These are phyloP conservation scores for Cladophialophora psammophila DNA, from an alignment of 2,329 filamentous ascomycete species.

Conservation along the genomic window DNA sequence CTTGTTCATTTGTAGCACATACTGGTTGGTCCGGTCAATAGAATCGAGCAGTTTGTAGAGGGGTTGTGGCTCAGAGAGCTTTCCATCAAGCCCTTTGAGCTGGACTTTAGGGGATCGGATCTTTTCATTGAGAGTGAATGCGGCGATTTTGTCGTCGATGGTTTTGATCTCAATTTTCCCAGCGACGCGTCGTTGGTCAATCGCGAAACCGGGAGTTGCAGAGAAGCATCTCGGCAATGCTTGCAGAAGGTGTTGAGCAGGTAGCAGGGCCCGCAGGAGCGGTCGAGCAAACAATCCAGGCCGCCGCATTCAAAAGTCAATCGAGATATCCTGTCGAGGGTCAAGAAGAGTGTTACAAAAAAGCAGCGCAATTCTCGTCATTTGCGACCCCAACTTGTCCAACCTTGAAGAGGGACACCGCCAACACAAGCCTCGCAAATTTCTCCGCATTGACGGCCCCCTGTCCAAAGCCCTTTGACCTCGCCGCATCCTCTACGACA, in stretches of 20 bases:
- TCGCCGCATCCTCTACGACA: background rate
- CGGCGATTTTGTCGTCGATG: slow-evolving; percentile 35
- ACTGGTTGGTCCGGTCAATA: slow-evolving; percentile 59
- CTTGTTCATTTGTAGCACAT: slow-evolving; percentile 59
- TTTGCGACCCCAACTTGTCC: slow-evolving; percentile 1
- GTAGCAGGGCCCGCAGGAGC: slow-evolving; percentile 22
- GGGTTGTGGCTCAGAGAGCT: slow-evolving; percentile 31
- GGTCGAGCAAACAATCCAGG: slow-evolving; percentile 20
- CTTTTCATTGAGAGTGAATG: slow-evolving; percentile 36
- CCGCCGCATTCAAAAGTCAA: slow-evolving; percentile 28
- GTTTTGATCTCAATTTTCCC: slow-evolving; percentile 31
- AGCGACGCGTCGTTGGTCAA: slow-evolving; percentile 20
- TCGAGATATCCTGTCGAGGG: background rate
- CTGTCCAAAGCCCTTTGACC: background rate
- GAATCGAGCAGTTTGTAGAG: slow-evolving; percentile 46
- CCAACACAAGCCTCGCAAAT: background rate
- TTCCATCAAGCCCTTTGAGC: slow-evolving; percentile 31
- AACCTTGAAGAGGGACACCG: background rate
- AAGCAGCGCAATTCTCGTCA: background rate
- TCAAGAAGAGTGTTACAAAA: background rate
- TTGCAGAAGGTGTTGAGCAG: background rate
- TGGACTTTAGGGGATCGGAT: slow-evolving; percentile 34
- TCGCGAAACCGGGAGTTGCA: slow-evolving; percentile 10
- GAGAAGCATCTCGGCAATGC: slow-evolving; percentile 14
- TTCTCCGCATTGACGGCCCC: slow-evolving; percentile 1